Evolutionary conservation across 176 grass and related monocot genomes (phyloP).

Genomic region (Lolium perenne): DNA sequence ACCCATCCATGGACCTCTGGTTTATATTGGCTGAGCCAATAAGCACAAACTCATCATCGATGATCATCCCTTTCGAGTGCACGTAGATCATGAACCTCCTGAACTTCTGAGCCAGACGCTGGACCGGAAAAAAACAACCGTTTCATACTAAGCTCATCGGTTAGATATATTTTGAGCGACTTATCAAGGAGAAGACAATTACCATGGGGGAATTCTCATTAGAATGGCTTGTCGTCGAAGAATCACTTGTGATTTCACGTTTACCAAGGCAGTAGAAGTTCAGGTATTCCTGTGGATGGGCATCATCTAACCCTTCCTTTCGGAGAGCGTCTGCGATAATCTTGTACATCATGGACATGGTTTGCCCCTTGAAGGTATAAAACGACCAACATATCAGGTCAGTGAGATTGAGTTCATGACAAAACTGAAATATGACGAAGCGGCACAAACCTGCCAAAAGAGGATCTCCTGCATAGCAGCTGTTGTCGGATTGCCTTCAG

Average conservation of each 20-base stretch:
- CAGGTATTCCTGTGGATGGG: constrained; percentile 69
- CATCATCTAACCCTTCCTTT: constrained; percentile 50
- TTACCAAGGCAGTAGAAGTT: constrained; percentile 85
- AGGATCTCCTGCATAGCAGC: constrained; percentile 89
- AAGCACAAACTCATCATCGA: constrained; percentile 70
- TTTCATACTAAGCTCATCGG: background rate
- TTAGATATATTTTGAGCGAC: background rate
- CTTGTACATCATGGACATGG: constrained; percentile 84
- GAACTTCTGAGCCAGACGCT: constrained; percentile 60
- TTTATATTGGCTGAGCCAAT: constrained; percentile 82
- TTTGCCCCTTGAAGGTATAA: constrained; percentile 61
- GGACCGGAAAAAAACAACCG: background rate
- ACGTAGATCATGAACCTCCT: constrained; percentile 87
- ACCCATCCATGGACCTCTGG: constrained; percentile 78
- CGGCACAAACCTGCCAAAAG: constrained; percentile 84
- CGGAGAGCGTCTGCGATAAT: constrained; percentile 59
- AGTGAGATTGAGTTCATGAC: background rate
- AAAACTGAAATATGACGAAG: background rate
- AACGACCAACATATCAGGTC: constrained; percentile 3
- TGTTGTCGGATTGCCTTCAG: constrained; percentile 77
- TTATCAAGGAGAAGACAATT: background rate
- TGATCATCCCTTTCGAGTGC: constrained; percentile 76
- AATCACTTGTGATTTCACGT: constrained; percentile 42
- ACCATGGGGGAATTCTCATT: constrained; percentile 58
- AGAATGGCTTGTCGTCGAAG: background rate